Conservation (phyloP, 441 rosid genomes). For the Melastoma candidum region DNA sequence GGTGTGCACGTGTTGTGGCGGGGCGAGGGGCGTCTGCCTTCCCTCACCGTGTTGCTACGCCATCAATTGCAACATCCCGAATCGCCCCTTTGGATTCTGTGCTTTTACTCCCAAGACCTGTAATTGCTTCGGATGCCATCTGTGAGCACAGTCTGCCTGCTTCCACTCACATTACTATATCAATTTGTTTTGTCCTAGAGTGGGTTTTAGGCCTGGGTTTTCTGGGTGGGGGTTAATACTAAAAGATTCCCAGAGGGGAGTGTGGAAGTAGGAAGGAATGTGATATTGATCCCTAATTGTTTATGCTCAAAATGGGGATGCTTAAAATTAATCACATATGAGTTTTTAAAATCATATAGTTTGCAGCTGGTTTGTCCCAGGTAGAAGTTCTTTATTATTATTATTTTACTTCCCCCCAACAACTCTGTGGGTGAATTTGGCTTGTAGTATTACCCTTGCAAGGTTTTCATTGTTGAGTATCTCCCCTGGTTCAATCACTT, state of each 20-base stretch:
- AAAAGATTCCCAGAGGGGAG: too few relatives aligned
- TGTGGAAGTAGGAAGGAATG: too few relatives aligned
- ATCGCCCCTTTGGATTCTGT: slow-evolving; percentile 91
- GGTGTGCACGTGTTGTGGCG: slow-evolving; percentile 94
- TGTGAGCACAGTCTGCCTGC: slow-evolving; percentile 18
- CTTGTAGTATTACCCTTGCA: slow-evolving; percentile 19
- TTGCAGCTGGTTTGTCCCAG: too few relatives aligned
- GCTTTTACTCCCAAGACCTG: slow-evolving; percentile 96
- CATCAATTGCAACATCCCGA: slow-evolving; percentile 96
- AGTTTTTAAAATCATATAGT: too few relatives aligned
- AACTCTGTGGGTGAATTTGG: slow-evolving; percentile 26
- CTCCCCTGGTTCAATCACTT: slow-evolving; percentile 9
- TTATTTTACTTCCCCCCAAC: slow-evolving; percentile 8
- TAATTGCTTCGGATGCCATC: slow-evolving; percentile 91
- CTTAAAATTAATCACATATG: too few relatives aligned
- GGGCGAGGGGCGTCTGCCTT: slow-evolving; percentile 69
- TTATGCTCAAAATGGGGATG: too few relatives aligned
- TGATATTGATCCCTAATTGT: too few relatives aligned
- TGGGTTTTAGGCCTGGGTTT: too few relatives aligned
- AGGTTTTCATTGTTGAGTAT: slow-evolving; percentile 5
- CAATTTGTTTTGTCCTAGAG: neutral
- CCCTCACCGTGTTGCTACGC: slow-evolving; percentile 96
- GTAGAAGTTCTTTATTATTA: neutral
- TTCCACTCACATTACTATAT: slow-evolving; percentile 3
- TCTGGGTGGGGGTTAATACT: too few relatives aligned